Evolutionary conservation across 208 protist genomes (phyloP), one percentile per base, ranked within the genome.

Genomic region (Leishmania martiniquensis): DNA sequence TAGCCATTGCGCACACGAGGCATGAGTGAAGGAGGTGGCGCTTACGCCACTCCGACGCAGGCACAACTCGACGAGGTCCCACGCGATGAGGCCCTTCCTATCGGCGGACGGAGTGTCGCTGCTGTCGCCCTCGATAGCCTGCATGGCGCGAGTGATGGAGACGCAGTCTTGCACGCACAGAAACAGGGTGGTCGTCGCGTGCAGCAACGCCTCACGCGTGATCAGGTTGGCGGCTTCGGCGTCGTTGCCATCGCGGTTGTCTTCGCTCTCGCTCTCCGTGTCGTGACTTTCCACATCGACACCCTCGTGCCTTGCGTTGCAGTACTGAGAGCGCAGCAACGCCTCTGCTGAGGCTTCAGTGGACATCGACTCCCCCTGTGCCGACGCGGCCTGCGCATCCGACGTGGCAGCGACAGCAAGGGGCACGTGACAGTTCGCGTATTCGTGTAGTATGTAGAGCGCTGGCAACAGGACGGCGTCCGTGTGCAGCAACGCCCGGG

Each of bases 401-500:
- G 34, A 25, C 15, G 34, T 34, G 49, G 47, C 12, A 29, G 69
- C 45, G 66, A 54, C 69, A 29, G 34, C 47, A 13, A 34, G 13
- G 9, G 77, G 72, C 10, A 20, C 44, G 54, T 77, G 59, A 37
- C 63, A 29, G 73, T 44, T 83, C 22, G 78, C 29, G 77, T 85
- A 89, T 74, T 74, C 10, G 69, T 88, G 85, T 15, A 96, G 54
- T 0, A 88, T 39, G 80, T 86, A 81, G 15, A 93, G 77, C 9
- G 92, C 88, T 9, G 87, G 80, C n/a, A 89, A 83, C 17, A 95
- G 78, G n/a, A 95, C 74, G 39, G 86, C 89, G 45, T 91, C 78
- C 6, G 90, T 93, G 87, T 97, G 93, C 62, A 97, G 87, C 39
- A 97, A 77, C 1, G 90, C 83, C 45, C 87, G 88, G 17, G 89